Base-by-base conservation (phyloP, 2,329 filamentous ascomycete species). In the Calonectria multiphialidica region DNA sequence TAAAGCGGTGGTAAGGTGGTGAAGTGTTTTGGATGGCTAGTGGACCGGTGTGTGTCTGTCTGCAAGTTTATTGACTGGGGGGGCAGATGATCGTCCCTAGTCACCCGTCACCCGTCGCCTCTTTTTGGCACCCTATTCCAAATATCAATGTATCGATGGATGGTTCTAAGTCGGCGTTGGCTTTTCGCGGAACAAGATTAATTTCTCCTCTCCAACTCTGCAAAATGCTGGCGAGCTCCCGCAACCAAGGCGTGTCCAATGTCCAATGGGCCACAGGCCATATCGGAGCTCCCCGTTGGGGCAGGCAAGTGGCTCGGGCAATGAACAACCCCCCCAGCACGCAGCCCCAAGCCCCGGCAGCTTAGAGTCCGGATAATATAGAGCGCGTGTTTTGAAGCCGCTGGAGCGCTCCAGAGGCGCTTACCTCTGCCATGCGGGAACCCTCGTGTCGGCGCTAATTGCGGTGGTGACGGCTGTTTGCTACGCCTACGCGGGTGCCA, bases 401-500 rank as follows among this genome's bases (percentile, higher is more conserved):
- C n/a, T 42, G 37, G 35, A 62, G 35, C 57, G 35, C 57, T 62
- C 57, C 21, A 62, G 57, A 62, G 57, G 57, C 57, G 57, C 57
- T 62, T 62, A 62, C 37, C 37, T 62, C 40, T 42, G 21, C 16
- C n/a, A 25, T 62, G 37, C 37, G 40, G 57, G 57, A 57, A 62
- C 57, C 57, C 57, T 62, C 57, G 57, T 62, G 57, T 62, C 40
- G 57, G 53, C 53, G 53, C 53, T 57, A 57, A 57, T 57, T 57
- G 53, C 53, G 53, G 53, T 57, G 53, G 53, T 57, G 53, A 57
- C 53, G 53, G 53, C 53, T 57, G 53, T 57, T 25, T 40, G 44
- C 61, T 47, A 28, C 53, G 53, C n/a, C n/a, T n/a, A n/a, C n/a
- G n/a, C n/a, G 37, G 42, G 16, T 15, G 35, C 57, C 37, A 62